Evolutionary conservation across 129 eudicot species (phyloP), one percentile per base, ranked within the genome.

Genomic region (Calendula officinalis): DNA sequence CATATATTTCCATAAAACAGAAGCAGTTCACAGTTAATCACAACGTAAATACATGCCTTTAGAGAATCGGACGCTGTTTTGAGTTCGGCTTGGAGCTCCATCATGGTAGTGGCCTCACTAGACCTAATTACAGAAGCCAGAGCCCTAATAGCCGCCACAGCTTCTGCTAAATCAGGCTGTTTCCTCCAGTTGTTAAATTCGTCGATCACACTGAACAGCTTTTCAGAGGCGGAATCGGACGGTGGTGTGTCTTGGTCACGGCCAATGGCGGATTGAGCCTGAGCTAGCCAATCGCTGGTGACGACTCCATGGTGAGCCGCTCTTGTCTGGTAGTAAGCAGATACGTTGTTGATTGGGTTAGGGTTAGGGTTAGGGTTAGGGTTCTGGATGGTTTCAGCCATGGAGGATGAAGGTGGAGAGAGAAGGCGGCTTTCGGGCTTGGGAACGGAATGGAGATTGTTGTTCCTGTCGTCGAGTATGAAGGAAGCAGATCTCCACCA

Each of bases 61-160:
- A 87, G 88, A 30, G 86, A 80, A 83, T 87, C 94, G 0, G 98
- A 82, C 32, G 96, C 98, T 41, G 73, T 68, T 46, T 91, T 84
- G 12, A 91, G 96, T 86, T 87, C 98, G 58, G 76, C 80, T 62
- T 87, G 90, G 38, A 91, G 90, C 81, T 91, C 96, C 84, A 88
- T 86, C 84, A 87, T 82, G 12, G 96, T 92, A 39, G 88, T 85
- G 9, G 96, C 96, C 50, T 79, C 73, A 32, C 96, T 92, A 3
- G 86, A 78, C 70, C 96, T 68, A 64, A 92, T 92, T 22, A 88
- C 96, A 14, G 95, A 83, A 27, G 98, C 96, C 74, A 92, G 48
- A 15, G 98, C 98, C 95, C 95, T 83, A 37, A 85, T 85, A 9
- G 98, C 98, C 13, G 98, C 98, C 16, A 92, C 98, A 0, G 98